Base-by-base conservation (phyloP, 1,284 basidiomycete genomes). In the Ceratobasidium sp. region DNA sequence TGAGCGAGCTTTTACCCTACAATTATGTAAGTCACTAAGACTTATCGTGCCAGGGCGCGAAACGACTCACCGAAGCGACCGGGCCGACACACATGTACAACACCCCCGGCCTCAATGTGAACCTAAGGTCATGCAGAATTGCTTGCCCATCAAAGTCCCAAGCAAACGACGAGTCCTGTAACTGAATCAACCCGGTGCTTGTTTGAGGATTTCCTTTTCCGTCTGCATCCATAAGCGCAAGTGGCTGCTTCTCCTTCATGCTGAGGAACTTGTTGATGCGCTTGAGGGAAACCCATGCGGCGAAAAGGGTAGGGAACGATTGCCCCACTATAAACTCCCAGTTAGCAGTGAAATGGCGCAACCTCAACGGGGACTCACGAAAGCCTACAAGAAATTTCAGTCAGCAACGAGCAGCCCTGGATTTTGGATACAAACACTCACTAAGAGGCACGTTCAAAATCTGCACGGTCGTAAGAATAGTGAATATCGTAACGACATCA, bases 21-120 rank as follows among this genome's bases (percentile, higher is more conserved):
- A n/a, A n/a, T n/a, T n/a, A n/a, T n/a, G n/a, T n/a, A n/a, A n/a
- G n/a, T n/a, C n/a, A n/a, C n/a, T n/a, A n/a, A n/a, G n/a, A n/a
- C n/a, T n/a, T n/a, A n/a, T n/a, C n/a, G n/a, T n/a, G n/a, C n/a
- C n/a, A n/a, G n/a, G n/a, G n/a, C n/a, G n/a, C n/a, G n/a, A n/a
- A n/a, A n/a, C n/a, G n/a, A 71, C 75, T n/a, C 26, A 79, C 78
- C 14, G 77, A 76, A 41, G 74, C 78, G 7, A 79, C 78, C 3
- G 78, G 76, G 0, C 78, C 78, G 38, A 76, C 74, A 52, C 74
- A 72, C 49, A 79, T 72, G 14, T 75, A 76, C 11, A 79, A 63
- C n/a, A 74, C 62, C 5, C 70, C 64, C 18, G 61, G 57, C 35
- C 30, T 23, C 30, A 78, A 63, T 5, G 50, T 69, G 38, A 75